Evolutionary conservation across 164 flowering plant genomes (phyloP), one percentile per base, ranked within the genome.

Genomic region (Macadamia integrifolia): DNA sequence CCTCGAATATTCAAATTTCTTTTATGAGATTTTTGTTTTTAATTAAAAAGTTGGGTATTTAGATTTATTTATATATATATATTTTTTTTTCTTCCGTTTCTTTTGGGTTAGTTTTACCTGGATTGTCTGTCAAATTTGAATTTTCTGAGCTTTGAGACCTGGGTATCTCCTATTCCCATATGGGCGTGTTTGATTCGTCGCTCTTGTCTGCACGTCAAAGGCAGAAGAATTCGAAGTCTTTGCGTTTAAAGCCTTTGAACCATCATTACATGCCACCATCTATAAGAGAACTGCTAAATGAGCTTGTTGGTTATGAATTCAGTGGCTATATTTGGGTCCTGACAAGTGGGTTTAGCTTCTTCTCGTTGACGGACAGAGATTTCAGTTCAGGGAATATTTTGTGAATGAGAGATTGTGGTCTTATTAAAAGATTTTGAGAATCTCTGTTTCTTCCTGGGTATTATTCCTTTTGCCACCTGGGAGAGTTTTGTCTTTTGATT

Each of bases 181-280:
- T 69, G 66, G 44, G 40, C 14, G 60, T 58, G 30, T 6, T 49
- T 62, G 40, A 61, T 62, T 32, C 57, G 60, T 56, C 62, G 18
- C 17, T 48, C 57, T 67, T 8, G 71, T 58, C 75, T 58, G 62
- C 71, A 18, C 44, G 75, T 72, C 75, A 72, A 72, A 14, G 50
- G 48, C 30, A 23, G 23, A 23, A 23, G 64, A 60, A 7, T 9
- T 15, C 49, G 17, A 55, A 58, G 72, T 66, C 56, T 53, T 5
- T 43, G 66, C 23, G 23, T 60, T 61, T 58, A 17, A 65, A 43
- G 28, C 9, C 31, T 43, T 42, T 40, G 44, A 5, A 59, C 55
- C 58, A 30, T 62, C 44, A 29, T 18, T 32, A 29, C 42, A 46
- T 30, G 9, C 48, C 44, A 9, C 44, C 11, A 4, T 35, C 57